Evolutionary conservation across 1,284 basidiomycete genomes (phyloP).

Genomic region (Pseudozyma sp.): DNA sequence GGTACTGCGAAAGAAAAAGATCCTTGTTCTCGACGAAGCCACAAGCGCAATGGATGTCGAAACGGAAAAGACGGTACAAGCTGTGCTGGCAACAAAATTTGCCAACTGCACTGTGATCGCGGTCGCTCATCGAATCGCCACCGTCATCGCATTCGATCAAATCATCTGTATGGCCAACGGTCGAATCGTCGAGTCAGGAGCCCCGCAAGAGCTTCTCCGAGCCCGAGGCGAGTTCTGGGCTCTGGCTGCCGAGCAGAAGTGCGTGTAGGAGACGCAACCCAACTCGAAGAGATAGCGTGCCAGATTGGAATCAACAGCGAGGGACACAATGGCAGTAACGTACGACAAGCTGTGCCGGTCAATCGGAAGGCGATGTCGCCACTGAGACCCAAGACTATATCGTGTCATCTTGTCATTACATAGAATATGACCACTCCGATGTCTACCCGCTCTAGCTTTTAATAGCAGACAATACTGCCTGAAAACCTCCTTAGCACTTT

Average conservation of each 20-base stretch:
- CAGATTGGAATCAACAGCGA: constrained; percentile 1
- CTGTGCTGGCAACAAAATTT: constrained; percentile 69
- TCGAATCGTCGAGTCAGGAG: constrained; percentile 74
- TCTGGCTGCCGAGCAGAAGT: constrained; percentile 53
- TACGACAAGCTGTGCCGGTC: background rate
- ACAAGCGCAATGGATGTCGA: constrained; percentile 47
- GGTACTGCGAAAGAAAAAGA: constrained; percentile 72
- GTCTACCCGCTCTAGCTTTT: constrained; percentile 1
- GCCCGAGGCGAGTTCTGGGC: constrained; percentile 45
- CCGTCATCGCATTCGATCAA: constrained; percentile 79
- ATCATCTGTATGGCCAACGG: constrained; percentile 82
- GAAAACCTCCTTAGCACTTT: background rate
- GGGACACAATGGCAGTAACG: constrained; percentile 2
- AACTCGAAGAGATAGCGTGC: constrained; percentile 1
- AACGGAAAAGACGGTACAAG: constrained; percentile 73
- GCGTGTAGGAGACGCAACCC: constrained; percentile 16
- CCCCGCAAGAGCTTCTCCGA: constrained; percentile 36
- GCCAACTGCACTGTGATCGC: constrained; percentile 54
- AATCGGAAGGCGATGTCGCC: constrained; percentile 1
- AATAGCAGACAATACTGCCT: constrained; percentile 1
- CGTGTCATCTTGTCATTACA: background rate
- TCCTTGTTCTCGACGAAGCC: constrained; percentile 73
- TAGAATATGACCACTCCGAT: background rate
- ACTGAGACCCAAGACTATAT: constrained; percentile 2
- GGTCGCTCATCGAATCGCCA: constrained; percentile 76